These are phyloP conservation scores for Hygrophoropsis aurantiaca DNA, from an alignment of 768 basidiomycete species.

Conservation along the genomic window DNA sequence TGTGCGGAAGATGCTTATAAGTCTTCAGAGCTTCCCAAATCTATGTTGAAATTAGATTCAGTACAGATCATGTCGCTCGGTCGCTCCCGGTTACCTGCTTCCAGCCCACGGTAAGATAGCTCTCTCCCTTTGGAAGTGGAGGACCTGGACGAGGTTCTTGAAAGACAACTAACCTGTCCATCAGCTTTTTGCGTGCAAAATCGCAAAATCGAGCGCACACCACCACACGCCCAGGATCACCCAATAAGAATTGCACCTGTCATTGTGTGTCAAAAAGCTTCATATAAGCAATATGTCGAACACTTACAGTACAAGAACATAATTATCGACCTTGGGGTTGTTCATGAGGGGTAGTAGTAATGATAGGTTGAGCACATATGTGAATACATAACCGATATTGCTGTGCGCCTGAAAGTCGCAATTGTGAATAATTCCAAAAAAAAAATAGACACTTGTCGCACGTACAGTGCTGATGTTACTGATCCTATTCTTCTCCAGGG, in stretches of 20 bases:
- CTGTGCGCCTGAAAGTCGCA: slow-evolving; percentile 59
- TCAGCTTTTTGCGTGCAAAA: not conserved
- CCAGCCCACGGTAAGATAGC: slow-evolving; percentile 82
- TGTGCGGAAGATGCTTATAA: slow-evolving; percentile 76
- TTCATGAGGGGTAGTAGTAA: slow-evolving; percentile 58
- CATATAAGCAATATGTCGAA: too few relatives aligned
- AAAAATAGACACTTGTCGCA: not conserved
- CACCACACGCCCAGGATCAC: slow-evolving; percentile 84
- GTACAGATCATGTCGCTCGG: not conserved
- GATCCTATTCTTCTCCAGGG: slow-evolving; percentile 80
- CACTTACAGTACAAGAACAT: slow-evolving; percentile 65
- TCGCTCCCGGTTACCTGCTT: too few relatives aligned
- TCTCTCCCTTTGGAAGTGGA: slow-evolving; percentile 71
- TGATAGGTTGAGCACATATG: slow-evolving; percentile 64
- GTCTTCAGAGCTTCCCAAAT: slow-evolving; percentile 77
- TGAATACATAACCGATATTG: slow-evolving; percentile 72
- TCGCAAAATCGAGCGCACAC: slow-evolving; percentile 51
- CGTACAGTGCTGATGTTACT: slow-evolving; percentile 81
- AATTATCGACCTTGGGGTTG: slow-evolving; percentile 71
- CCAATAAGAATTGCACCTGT: slow-evolving; percentile 73
- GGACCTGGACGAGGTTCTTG: slow-evolving; percentile 86
- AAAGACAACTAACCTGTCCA: slow-evolving; percentile 58
- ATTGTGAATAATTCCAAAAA: not conserved
- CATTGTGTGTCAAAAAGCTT: not conserved
- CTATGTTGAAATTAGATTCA: slow-evolving; percentile 33